Evolutionary conservation across 495 filamentous ascomycete species (phyloP).

Genomic region (Talaromyces proteolyticus): DNA sequence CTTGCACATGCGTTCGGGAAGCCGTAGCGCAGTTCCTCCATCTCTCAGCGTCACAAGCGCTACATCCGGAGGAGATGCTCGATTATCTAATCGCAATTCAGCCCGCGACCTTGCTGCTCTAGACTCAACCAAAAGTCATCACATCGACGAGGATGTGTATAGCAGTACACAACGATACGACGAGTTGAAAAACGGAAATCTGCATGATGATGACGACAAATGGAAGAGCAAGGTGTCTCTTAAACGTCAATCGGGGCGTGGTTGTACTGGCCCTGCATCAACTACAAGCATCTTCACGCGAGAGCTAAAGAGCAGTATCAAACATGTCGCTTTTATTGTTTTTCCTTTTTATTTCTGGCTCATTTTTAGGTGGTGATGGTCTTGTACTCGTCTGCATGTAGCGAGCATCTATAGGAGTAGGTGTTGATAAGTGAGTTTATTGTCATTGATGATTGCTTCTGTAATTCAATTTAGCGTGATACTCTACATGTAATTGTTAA

Average conservation of each 20-base stretch:
- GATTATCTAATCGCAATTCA: constrained; percentile 24
- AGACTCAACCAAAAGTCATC: constrained; percentile 10
- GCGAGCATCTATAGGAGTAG: background rate
- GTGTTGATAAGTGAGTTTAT: background rate
- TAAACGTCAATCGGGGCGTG: constrained; percentile 9
- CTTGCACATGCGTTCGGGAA: constrained; percentile 7
- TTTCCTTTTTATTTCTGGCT: constrained; percentile 46
- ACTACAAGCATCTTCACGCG: constrained; percentile 11
- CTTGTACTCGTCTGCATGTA: background rate
- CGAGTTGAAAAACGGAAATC: background rate
- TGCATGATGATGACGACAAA: constrained; percentile 7
- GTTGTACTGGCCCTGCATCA: constrained; percentile 10
- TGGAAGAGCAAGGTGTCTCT: constrained; percentile 1
- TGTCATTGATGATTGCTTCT: too few relatives aligned
- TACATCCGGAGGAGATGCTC: constrained; percentile 19
- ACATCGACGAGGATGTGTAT: constrained; percentile 9
- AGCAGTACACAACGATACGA: constrained; percentile 5
- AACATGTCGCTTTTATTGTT: constrained; percentile 36
- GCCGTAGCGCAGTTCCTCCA: constrained; percentile 24
- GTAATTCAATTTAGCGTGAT: constrained; percentile 3
- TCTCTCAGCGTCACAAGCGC: constrained; percentile 34
- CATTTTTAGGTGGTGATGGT: constrained; percentile 43
- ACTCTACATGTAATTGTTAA: too few relatives aligned
- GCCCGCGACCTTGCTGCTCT: constrained; percentile 11
- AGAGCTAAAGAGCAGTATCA: constrained; percentile 24